Base-by-base conservation (phyloP, 257 asterid genomes). In the Striga asiatica region DNA sequence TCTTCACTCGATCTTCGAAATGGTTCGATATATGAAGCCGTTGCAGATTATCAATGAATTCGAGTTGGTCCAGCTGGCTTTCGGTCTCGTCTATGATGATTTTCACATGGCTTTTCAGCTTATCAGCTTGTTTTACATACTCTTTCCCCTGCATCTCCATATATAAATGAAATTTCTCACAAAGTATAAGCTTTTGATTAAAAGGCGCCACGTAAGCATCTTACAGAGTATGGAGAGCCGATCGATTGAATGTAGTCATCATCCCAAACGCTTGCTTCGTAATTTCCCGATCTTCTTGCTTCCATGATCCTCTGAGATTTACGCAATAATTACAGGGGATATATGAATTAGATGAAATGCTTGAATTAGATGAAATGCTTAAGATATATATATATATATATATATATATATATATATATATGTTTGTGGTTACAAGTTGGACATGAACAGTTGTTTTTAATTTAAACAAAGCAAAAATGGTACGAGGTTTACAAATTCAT, bases 211-310 rank as follows among this genome's bases (percentile, higher is more conserved):
- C n/a, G n/a, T n/a, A n/a, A n/a, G 42, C 14, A 8, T 9, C 10
- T 35, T 8, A 45, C 86, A 42, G 14, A 4, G 47, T 62, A 76
- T 12, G 68, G 43, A 37, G 42, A 54, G 9, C 66, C 18, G 13
- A 71, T 63, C 13, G 86, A 76, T 34, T 76, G 78, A 23, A 79
- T 54, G 60, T 66, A 66, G 8, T 66, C 69, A 42, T 78, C 74
- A 3, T 78, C 66, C 85, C 85, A 78, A 24, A 67, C 32, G 65
- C 77, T 72, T 17, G 70, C 48, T 43, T 22, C 47, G 10, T 54
- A 73, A 67, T 79, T 79, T 42, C 71, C 86, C 1, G 82, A 73
- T 18, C 86, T 73, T 25, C 82, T 73, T 18, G 58, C 34, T 66
- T 61, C 76, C 74, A 56, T 53, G 0, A 47, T 24, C 56, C 17